Evolutionary conservation across 768 basidiomycete genomes (phyloP), one percentile per base, ranked within the genome.

Genomic region (Gymnopilus junonius): DNA sequence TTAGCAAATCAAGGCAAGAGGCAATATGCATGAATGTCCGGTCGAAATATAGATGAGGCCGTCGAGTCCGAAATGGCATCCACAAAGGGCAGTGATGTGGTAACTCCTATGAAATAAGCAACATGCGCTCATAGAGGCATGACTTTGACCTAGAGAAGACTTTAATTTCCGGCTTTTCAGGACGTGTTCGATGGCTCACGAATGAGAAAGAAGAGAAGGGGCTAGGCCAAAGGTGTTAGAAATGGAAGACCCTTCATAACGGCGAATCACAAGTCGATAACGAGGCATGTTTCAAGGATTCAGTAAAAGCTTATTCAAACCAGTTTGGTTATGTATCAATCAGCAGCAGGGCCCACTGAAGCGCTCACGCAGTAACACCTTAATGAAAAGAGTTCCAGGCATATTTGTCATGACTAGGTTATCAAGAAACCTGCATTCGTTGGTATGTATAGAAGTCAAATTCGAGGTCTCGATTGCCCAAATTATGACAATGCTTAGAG

Each of bases 361-460:
- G 27, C 35, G 37, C 39, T 54, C 27, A 46, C 34, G 50, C 35
- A 53, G 17, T 42, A n/a, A 25, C 31, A 34, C 17, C 57, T 63
- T 32, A 39, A 48, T 20, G 20, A 8, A 50, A 25, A 32, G 31
- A 53, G 17, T 20, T 25, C 43, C 56, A 50, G 35, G 55, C 46
- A 43, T 48, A 40, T 21, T 32, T n/a, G 37, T 34, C 46, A 15
- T 61, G 14, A 34, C 54, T 39, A 51, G n/a, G 48, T 6, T 29
- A 51, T 23, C 27, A 48, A 55, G 59, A 59, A 42, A 34, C 56
- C 31, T 55, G 58, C 31, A 53, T 59, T 63, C 37, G 61, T 23
- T 61, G 32, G 50, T 64, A 62, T 62, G 50, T 60, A 56, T 62
- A 69, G 56, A 69, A 63, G 50, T 55, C 43, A 63, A 39, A 39